Conservation (phyloP, 2,329 filamentous ascomycete species). For the Beauveria medogensis region DNA sequence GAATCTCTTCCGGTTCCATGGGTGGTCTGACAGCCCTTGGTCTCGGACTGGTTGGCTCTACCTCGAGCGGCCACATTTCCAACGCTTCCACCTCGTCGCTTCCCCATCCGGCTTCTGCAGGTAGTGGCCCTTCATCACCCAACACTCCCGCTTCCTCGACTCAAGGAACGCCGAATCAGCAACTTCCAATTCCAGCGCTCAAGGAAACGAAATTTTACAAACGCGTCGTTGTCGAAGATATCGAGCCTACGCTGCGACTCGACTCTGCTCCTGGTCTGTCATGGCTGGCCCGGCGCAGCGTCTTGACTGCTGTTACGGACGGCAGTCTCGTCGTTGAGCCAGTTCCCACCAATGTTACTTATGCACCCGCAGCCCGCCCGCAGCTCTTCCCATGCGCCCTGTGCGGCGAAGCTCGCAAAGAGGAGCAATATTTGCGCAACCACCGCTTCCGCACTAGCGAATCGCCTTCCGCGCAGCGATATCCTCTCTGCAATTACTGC, state of each 20-base stretch:
- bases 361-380: conserved; percentile 41
- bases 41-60: conserved; percentile 37
- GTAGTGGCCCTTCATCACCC: conserved; percentile 50
- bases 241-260: conserved; percentile 86
- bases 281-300: conserved; percentile 82
- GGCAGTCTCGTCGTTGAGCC: conserved; percentile 87
- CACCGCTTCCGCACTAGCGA: conserved; percentile 88
- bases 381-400: conserved; percentile 68
- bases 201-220: conserved; percentile 96
- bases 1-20: conserved; percentile 63
- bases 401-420: conserved; percentile 75
- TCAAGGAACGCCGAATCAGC: conserved; percentile 32
- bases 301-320: conserved; percentile 74
- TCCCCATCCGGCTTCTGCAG: conserved; percentile 35
- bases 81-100: conserved; percentile 56
- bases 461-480: conserved; percentile 75
- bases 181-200: conserved; percentile 47
- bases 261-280: conserved; percentile 86
- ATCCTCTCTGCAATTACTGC: conserved; percentile 86
- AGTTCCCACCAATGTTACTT: conserved; percentile 53
- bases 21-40: conserved; percentile 40
- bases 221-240: conserved; percentile 77
- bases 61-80: conserved; percentile 41
- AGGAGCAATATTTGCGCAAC: conserved; percentile 62
- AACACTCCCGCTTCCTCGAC: conserved; percentile 45